Base-by-base conservation (phyloP, 1,139 yeast genomes). In the Geotrichum siamense region DNA sequence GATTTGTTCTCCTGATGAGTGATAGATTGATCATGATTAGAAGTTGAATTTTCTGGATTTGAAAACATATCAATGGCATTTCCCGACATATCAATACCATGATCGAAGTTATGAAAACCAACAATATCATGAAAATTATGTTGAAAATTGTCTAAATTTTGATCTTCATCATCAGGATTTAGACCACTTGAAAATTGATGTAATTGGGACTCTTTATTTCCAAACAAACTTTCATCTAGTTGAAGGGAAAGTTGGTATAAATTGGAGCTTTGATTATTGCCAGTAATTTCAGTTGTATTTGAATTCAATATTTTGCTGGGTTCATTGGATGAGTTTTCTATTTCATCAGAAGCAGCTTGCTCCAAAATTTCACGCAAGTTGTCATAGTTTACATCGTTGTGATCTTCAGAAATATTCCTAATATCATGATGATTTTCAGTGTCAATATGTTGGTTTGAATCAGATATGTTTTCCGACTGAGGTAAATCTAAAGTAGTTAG, bases 351-450 rank as follows among this genome's bases (percentile, higher is more conserved):
- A 9, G 41, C 41, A 2, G 46, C 46, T 8, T 34, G 40, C 20
- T 38, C 46, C 25, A 43, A 32, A 33, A 43, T 33, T 29, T 39
- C 27, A 15, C 43, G 39, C 17, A 43, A 16, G 29, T 38, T 38
- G 17, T 34, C 26, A 15, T 37, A 42, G 15, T 42, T 29, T 12
- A 37, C 12, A 6, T 38, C 41, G 5, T 38, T 28, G 6, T 30
- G n/a, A 12, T 30, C 34, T 13, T 30, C 34, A 19, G 37, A 5
- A 19, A 17, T 8, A 6, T 28, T 15, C 6, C n/a, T 28, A 5
- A 28, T 6, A 8, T 28, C 13, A 15, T n/a, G 8, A 12, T 12
- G 6, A 28, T 6, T n/a, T 28, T 28, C 32, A 28, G 26, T 8
- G 6, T 6, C 10, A 8, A 8, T 6, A 6, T 13, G 12, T 5